Conservation (phyloP, 345 rosid genomes). For the Populus pruinosa region DNA sequence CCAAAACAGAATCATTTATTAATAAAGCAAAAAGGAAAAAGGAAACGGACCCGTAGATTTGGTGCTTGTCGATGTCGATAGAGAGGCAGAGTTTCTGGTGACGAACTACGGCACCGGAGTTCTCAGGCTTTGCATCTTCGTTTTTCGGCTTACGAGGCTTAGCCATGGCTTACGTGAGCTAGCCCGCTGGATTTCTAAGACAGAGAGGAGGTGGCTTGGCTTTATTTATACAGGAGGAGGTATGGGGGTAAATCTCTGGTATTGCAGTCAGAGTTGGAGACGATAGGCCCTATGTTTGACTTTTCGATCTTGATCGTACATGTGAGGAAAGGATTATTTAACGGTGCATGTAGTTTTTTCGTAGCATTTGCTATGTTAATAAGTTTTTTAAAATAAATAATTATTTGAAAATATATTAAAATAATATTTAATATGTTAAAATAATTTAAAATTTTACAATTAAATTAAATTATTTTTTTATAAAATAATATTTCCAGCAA, state of each 20-base stretch:
- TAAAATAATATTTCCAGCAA: too few relatives aligned
- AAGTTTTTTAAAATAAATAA: too few relatives aligned
- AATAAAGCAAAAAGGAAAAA: conserved; percentile 6
- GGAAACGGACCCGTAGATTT: conserved; percentile 70
- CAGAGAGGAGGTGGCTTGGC: background rate
- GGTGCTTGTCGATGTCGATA: conserved; percentile 61
- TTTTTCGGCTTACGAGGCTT: conserved; percentile 81
- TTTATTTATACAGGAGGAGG: conserved; percentile 5
- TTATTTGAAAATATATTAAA: too few relatives aligned
- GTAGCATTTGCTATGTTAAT: too few relatives aligned
- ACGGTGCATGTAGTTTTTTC: background rate
- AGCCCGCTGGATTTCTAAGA: background rate
- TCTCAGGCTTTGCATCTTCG: conserved; percentile 62
- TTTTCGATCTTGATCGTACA: background rate
- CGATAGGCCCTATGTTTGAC: background rate
- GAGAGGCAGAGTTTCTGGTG: conserved; percentile 96
- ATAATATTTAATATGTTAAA: too few relatives aligned
- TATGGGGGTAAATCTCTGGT: background rate
- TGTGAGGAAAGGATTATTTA: background rate
- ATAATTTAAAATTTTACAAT: too few relatives aligned
- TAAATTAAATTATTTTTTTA: too few relatives aligned
- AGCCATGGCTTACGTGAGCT: conserved; percentile 46
- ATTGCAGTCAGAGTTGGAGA: background rate
- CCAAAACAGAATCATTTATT: background rate
- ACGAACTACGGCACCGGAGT: conserved; percentile 72